Evolutionary conservation across 345 rosid genomes (phyloP), one percentile per base, ranked within the genome.

Genomic region (Linum trigynum): DNA sequence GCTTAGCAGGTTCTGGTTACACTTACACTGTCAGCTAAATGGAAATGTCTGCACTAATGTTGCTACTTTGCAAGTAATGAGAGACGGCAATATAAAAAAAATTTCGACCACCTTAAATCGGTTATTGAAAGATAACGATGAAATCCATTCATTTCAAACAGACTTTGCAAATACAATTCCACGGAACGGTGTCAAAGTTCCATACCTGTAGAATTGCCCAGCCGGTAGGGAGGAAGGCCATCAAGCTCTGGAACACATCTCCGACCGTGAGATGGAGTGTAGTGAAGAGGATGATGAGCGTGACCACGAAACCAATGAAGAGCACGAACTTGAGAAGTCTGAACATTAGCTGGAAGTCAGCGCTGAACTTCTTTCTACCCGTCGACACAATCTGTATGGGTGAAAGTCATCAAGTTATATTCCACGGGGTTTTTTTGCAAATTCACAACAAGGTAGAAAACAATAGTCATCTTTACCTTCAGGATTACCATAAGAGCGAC

Each of bases 281-380:
- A 37, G 82, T 81, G 66, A 94, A 90, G 59, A 94, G 72, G 76
- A 88, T 77, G 36, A 78, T 85, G 1, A 90, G 77, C 38, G 81
- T 78, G 62, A 80, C 87, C 58, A 83, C 59, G 9, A 48, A 79
- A 12, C 96, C 97, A 2, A 85, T 64, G 69, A 90, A 90, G 53
- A 90, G 85, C 65, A 86, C 73, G 62, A 94, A 62, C 72, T 90
- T 94, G 39, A 90, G 78, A 15, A 94, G 86, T 77, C 99, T 83
- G 85, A 94, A 94, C 92, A 94, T 78, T 37, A 94, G 85, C 78
- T 94, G 99, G 72, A 94, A 94, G 78, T 94, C 99, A 5, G 95
- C 99, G 50, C 97, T 85, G 74, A 94, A 90, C 72, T 83, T 94
- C 87, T 85, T 94, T 75, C 97, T 83, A 12, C 99, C 99, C 96